Conservation (phyloP, 2,329 filamentous ascomycete species). For the Monascus ruber region DNA sequence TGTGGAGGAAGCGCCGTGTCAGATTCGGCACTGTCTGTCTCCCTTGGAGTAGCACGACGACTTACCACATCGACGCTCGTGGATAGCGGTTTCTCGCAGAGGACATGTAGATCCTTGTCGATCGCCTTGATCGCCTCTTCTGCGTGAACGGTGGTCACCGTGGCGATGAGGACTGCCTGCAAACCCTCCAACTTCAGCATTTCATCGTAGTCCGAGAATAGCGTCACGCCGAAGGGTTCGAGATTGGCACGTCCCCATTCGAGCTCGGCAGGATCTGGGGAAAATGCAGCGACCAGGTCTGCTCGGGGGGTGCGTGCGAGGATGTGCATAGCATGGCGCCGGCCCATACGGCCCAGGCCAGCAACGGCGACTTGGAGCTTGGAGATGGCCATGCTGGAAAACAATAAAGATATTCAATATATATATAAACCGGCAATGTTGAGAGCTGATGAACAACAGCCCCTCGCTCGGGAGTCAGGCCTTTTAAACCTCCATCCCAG, state of each 20-base stretch:
- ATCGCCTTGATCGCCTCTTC: slow-evolving; percentile 49
- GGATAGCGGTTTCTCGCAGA: slow-evolving; percentile 45
- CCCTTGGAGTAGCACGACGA: neutral
- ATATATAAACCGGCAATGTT: too few relatives aligned
- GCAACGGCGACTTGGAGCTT: slow-evolving; percentile 37
- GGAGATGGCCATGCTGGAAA: too few relatives aligned
- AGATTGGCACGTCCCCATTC: slow-evolving; percentile 42
- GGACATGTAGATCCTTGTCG: slow-evolving; percentile 42
- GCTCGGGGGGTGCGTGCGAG: slow-evolving; percentile 37
- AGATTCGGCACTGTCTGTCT: neutral
- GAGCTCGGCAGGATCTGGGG: slow-evolving; percentile 35
- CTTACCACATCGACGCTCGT: slow-evolving; percentile 49
- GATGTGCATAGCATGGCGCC: slow-evolving; percentile 40
- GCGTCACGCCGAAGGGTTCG: slow-evolving; percentile 39
- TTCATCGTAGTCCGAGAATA: slow-evolving; percentile 45
- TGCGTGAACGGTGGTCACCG: slow-evolving; percentile 45
- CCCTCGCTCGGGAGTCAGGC: too few relatives aligned
- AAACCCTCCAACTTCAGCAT: slow-evolving; percentile 46
- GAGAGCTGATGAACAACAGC: too few relatives aligned
- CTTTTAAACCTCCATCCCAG: too few relatives aligned
- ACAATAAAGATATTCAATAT: too few relatives aligned
- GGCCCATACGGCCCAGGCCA: slow-evolving; percentile 42
- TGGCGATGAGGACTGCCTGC: slow-evolving; percentile 45
- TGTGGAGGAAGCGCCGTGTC: slow-evolving; percentile 13
- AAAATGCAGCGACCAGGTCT: slow-evolving; percentile 39